Evolutionary conservation across 768 basidiomycete genomes (phyloP).

Genomic region (Dendrothele bispora): DNA sequence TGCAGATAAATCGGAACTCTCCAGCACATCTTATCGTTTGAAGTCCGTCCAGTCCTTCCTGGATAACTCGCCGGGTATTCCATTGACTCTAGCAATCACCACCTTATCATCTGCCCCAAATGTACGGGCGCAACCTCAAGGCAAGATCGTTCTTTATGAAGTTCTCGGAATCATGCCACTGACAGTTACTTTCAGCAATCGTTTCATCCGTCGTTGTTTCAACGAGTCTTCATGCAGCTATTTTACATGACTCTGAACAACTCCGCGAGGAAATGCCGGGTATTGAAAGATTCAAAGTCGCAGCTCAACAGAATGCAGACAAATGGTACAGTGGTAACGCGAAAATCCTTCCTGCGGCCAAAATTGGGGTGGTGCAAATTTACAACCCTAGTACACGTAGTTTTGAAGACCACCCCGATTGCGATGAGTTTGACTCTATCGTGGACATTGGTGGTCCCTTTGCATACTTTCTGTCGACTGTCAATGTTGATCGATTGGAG

Average conservation of each 20-base stretch:
- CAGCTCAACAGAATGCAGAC: constrained; percentile 72
- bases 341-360: constrained; percentile 50
- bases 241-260: constrained; percentile 78
- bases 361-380: constrained; percentile 44
- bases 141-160: constrained; percentile 10
- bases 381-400: constrained; percentile 54
- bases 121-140: constrained; percentile 19
- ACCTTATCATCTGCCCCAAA: constrained; percentile 35
- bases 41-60: constrained; percentile 58
- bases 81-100: constrained; percentile 57
- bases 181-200: constrained; percentile 19
- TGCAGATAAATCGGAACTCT: constrained; percentile 11
- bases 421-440: constrained; percentile 30
- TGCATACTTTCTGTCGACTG: constrained; percentile 79
- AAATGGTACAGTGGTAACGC: constrained; percentile 69
- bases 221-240: constrained; percentile 80
- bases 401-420: constrained; percentile 46
- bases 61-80: constrained; percentile 27
- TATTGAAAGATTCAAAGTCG: constrained; percentile 84
- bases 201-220: constrained; percentile 85
- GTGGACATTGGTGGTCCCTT: constrained; percentile 73
- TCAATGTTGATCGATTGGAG: constrained; percentile 87
- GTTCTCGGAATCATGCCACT: neutral
- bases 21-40: constrained; percentile 43
- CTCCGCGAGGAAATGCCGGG: constrained; percentile 71